A percentile compares a stretch with the other conserved stretches of the same genome.
Conservation (phyloP, 73 alveolate genomes). For the Paramecium bursaria region DNA sequence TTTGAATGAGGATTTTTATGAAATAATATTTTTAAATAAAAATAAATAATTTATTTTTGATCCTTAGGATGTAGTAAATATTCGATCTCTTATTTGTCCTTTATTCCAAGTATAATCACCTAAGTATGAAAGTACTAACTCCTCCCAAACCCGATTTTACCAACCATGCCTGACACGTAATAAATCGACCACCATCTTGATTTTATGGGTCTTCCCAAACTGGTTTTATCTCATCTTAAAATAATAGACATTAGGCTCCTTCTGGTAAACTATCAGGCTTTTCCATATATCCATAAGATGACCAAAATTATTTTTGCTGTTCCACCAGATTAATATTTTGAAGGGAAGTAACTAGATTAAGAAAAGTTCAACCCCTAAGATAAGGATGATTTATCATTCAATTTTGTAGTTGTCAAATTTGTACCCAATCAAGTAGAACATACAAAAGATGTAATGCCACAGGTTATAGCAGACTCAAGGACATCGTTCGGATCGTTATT, state of each 20-base stretch:
- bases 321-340: conserved; percentile 30
- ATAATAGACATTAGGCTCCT: conserved; percentile 81
- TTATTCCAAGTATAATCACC: conserved; percentile 21
- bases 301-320: conserved; percentile 85
- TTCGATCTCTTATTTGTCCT: conserved; percentile 18
- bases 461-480: conserved; percentile 65
- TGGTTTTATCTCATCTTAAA: conserved; percentile 84
- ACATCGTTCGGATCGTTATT: conserved; percentile 64
- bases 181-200: conserved; percentile 86
- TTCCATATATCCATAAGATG: conserved; percentile 78
- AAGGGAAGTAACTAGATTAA: not conserved
- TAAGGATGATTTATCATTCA: not conserved
- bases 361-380: conserved; percentile 39
- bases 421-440: not conserved
- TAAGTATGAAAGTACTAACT: conserved; percentile 69
- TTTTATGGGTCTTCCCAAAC: conserved; percentile 93
- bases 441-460: conserved; percentile 47
- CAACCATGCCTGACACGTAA: conserved; percentile 79
- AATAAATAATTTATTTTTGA: too few species aligned
- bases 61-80: not conserved
- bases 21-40: not conserved
- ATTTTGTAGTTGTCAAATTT: conserved; percentile 1
- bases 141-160: conserved; percentile 89
- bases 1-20: conserved; percentile 34
- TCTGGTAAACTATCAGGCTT: conserved; percentile 82